phyloP scores from a whole-genome alignment of 805 yeast genomes.

The Starmerella bombicola region DNA sequence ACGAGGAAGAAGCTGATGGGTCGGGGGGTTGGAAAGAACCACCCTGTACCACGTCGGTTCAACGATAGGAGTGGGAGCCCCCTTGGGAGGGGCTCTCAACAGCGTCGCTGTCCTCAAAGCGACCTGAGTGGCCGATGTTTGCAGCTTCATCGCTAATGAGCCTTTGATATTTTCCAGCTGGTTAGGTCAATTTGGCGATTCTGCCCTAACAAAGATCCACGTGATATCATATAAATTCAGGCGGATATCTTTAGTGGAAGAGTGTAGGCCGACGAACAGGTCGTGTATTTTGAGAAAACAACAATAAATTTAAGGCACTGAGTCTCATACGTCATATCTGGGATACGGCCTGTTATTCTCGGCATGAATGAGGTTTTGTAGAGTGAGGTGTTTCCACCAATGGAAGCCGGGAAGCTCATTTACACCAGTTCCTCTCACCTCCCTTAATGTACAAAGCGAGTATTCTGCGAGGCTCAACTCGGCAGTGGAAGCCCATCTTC shows the following conservation, averaged over 20 bases:
- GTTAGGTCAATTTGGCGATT: no score
- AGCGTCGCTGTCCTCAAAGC: slow-evolving; percentile 71
- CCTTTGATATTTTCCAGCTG: background rate
- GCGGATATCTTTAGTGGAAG: no score
- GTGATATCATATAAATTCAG: no score
- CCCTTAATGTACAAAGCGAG: slow-evolving; percentile 11
- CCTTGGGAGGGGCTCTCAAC: slow-evolving; percentile 44
- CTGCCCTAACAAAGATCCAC: no score
- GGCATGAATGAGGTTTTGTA: background rate
- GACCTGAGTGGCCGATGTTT: slow-evolving; percentile 61
- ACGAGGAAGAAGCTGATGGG: slow-evolving; percentile 43
- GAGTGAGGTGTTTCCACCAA: slow-evolving; percentile 1
- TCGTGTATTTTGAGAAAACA: no score
- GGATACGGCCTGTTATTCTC: no score
- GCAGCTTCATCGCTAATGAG: slow-evolving; percentile 53
- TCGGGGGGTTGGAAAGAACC: slow-evolving; percentile 73
- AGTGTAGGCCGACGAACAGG: no score
- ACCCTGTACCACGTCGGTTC: slow-evolving; percentile 88
- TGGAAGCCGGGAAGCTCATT: slow-evolving; percentile 7
- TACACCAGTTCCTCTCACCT: slow-evolving; percentile 1
- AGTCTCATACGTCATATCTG: no score
- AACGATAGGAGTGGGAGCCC: slow-evolving; percentile 32
- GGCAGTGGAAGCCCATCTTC: slow-evolving; percentile 3
- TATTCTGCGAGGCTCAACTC: slow-evolving; percentile 10
- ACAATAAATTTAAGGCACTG: no score